phyloP scores from a whole-genome alignment of 2,329 filamentous ascomycete species.

The Pseudocercospora pini-densiflorae region DNA sequence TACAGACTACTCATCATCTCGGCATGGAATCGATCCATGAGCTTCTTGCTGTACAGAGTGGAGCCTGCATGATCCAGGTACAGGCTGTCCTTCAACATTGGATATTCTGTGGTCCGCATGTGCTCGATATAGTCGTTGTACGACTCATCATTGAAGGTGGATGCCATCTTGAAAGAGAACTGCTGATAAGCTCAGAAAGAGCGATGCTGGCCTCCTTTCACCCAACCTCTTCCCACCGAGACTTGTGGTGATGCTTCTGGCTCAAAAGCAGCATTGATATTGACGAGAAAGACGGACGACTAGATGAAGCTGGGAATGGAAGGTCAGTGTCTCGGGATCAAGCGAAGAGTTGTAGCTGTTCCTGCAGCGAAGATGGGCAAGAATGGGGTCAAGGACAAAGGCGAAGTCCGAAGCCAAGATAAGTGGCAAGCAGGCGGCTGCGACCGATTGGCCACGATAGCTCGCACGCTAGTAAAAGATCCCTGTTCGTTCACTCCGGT shows the following conservation, averaged over 20 bases:
- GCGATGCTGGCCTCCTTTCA: background rate
- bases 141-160: constrained; percentile 18
- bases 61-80: constrained; percentile 97
- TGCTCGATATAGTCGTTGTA: constrained; percentile 51
- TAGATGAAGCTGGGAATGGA: background rate
- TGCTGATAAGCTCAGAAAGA: background rate
- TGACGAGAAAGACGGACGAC: background rate
- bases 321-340: background rate
- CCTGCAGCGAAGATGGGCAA: background rate
- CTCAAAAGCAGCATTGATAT: background rate
- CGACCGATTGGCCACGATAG: background rate
- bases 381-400: background rate
- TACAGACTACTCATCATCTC: constrained; percentile 80
- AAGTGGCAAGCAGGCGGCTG: background rate
- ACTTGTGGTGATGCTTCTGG: background rate
- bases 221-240: constrained; percentile 7
- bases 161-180: constrained; percentile 16
- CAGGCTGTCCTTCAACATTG: constrained; percentile 40
- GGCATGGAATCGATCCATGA: constrained; percentile 77
- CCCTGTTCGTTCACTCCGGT: background rate
- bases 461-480: background rate
- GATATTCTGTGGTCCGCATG: constrained; percentile 55
- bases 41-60: constrained; percentile 68
- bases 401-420: background rate
- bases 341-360: background rate